A percentile compares a stretch with the other conserved stretches of the same genome.
Evolutionary conservation across 306 rosid genomes (phyloP).

Genomic region (Dalbergia cochinchinensis): DNA sequence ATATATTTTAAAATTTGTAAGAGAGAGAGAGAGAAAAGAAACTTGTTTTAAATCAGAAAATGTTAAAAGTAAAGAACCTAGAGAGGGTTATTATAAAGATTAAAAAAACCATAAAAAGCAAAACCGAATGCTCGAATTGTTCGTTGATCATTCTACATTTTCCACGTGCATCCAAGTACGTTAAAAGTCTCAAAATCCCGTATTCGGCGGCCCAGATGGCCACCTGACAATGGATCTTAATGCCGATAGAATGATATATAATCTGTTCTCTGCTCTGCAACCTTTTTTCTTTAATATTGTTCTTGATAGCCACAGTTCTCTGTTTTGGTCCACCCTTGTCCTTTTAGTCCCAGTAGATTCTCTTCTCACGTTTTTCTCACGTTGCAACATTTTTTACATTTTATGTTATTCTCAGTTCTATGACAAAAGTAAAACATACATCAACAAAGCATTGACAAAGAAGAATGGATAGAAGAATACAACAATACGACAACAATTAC

Average conservation of each 20-base stretch:
- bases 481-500: too few species aligned
- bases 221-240: neutral
- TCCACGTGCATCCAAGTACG: conserved; percentile 4
- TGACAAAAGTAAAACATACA: neutral
- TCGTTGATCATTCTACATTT: neutral
- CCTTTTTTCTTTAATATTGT: neutral
- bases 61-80: neutral
- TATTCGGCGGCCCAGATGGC: neutral
- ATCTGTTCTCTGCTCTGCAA: neutral
- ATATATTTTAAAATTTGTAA: neutral
- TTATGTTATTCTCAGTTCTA: neutral
- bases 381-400: neutral
- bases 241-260: neutral
- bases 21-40: neutral
- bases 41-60: neutral
- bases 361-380: neutral
- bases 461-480: neutral
- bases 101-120: neutral
- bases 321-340: neutral
- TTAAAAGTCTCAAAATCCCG: neutral
- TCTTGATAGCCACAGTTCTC: neutral
- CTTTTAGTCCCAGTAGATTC: neutral
- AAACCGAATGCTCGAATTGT: neutral
- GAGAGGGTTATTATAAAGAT: neutral
- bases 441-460: neutral